Conservation (phyloP, 306 rosid species). For the Casuarina glauca region DNA sequence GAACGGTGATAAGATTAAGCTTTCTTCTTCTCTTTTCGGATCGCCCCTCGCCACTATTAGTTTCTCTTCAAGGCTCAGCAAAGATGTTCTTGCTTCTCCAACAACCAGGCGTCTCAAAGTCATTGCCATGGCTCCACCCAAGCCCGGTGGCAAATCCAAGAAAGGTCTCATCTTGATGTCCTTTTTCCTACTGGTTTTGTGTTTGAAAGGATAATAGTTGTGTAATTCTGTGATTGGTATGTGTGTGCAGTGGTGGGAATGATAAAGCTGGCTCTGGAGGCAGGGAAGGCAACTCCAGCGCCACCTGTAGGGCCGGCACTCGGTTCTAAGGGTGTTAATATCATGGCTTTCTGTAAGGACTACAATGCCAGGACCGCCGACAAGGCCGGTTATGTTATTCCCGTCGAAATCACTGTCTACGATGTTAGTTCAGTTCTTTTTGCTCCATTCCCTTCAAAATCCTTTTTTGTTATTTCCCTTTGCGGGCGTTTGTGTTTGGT, state of each 20-base stretch:
- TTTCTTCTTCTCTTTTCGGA: conserved; percentile 53
- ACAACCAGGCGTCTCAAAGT: conserved; percentile 53
- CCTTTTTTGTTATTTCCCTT: background rate
- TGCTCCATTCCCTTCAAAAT: background rate
- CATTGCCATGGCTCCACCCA: conserved; percentile 94
- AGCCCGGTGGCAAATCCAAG: conserved; percentile 84
- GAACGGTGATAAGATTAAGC: background rate
- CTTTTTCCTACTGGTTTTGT: background rate
- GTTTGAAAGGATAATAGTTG: background rate
- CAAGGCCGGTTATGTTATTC: conserved; percentile 92
- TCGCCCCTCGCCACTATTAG: conserved; percentile 33
- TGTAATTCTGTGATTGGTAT: conserved; percentile 3
- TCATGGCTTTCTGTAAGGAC: conserved; percentile 98
- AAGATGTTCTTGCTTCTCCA: conserved; percentile 27
- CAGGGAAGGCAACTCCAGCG: conserved; percentile 99
- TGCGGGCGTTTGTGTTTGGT: background rate
- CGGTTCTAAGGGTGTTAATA: conserved; percentile 96
- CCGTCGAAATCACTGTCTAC: conserved; percentile 93
- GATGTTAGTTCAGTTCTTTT: conserved; percentile 53
- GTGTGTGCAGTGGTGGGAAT: conserved; percentile 68
- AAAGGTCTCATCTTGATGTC: conserved; percentile 51
- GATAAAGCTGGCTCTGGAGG: conserved; percentile 94
- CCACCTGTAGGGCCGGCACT: conserved; percentile 99
- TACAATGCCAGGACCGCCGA: conserved; percentile 95
- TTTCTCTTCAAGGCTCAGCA: conserved; percentile 40